These are phyloP conservation scores for Erythrobasidium hasegawianum DNA, from an alignment of 1,284 basidiomycete species.

Conservation along the genomic window DNA sequence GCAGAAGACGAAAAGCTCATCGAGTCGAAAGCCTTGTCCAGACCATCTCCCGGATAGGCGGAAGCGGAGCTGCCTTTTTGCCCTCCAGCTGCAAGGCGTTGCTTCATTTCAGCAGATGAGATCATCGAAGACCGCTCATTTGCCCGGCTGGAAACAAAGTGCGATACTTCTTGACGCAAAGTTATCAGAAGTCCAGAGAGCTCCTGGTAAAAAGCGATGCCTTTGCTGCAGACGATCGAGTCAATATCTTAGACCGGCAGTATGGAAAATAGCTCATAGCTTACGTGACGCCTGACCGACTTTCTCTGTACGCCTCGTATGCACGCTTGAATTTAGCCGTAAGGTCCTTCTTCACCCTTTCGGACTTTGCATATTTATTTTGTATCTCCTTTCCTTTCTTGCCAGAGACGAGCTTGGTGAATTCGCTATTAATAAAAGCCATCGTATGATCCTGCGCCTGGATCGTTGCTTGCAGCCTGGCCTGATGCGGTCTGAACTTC, in stretches of 20 bases:
- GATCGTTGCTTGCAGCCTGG: conserved; percentile 68
- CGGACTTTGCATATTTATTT: conserved; percentile 72
- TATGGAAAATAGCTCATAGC: conserved; percentile 50
- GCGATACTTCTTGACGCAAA: conserved; percentile 61
- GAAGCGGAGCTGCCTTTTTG: neutral
- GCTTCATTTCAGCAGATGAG: conserved; percentile 67
- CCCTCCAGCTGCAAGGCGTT: conserved; percentile 54
- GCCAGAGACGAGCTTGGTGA: conserved; percentile 67
- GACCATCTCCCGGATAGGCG: conserved; percentile 37
- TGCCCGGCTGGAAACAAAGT: conserved; percentile 64
- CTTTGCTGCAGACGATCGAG: conserved; percentile 72
- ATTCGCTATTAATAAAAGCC: conserved; percentile 66
- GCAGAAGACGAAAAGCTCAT: conserved; percentile 28
- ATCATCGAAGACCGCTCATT: conserved; percentile 67
- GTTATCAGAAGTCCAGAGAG: conserved; percentile 64
- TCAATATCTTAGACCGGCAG: neutral
- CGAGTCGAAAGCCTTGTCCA: conserved; percentile 39
- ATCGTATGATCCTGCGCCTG: conserved; percentile 70
- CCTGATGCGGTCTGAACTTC: conserved; percentile 89
- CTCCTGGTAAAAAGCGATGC: conserved; percentile 80
- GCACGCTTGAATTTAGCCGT: conserved; percentile 68
- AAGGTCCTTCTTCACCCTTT: conserved; percentile 69
- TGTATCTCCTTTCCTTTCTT: conserved; percentile 67
- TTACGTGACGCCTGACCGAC: conserved; percentile 74
- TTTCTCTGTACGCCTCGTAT: conserved; percentile 78